Evolutionary conservation across 2,329 filamentous ascomycete species (phyloP).

Genomic region (Fusarium hainanense): DNA sequence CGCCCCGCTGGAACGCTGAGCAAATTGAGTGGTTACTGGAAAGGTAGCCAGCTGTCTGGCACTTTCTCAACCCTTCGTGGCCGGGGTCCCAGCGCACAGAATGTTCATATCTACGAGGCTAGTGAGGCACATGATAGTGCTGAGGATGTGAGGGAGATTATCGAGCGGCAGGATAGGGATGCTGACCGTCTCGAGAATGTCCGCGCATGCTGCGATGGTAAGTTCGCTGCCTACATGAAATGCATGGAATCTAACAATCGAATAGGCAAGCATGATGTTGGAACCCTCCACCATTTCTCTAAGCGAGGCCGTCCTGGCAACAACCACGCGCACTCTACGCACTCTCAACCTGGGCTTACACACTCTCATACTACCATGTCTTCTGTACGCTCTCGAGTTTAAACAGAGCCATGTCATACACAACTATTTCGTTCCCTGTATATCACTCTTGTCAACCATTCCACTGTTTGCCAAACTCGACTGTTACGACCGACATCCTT

Average conservation of each 20-base stretch:
- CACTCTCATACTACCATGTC: conserved; percentile 51
- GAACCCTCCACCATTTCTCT: conserved; percentile 62
- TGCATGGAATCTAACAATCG: conserved; percentile 34
- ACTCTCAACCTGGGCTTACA: conserved; percentile 53
- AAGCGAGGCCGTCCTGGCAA: conserved; percentile 58
- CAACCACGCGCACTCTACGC: conserved; percentile 49
- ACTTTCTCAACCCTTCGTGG: conserved; percentile 66
- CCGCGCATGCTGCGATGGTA: conserved; percentile 96
- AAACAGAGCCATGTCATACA: conserved; percentile 27
- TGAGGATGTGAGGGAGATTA: conserved; percentile 83
- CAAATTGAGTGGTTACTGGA: conserved; percentile 71
- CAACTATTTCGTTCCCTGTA: conserved; percentile 9
- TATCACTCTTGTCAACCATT: conserved; percentile 13
- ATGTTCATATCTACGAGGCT: conserved; percentile 67
- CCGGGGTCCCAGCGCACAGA: conserved; percentile 59
- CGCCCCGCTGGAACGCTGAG: conserved; percentile 62
- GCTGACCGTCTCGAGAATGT: conserved; percentile 91
- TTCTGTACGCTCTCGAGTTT: conserved; percentile 53
- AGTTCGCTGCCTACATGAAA: conserved; percentile 48
- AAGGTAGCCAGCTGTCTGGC: conserved; percentile 58
- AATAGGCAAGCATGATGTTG: conserved; percentile 79
- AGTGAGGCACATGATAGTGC: conserved; percentile 78
- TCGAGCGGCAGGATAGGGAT: conserved; percentile 81
- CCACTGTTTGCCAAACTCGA: conserved; percentile 26
- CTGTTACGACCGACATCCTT: conserved; percentile 45